Evolutionary conservation across 23 red algal genomes (phyloP).

Genomic region (Gracilaria gracilis): DNA sequence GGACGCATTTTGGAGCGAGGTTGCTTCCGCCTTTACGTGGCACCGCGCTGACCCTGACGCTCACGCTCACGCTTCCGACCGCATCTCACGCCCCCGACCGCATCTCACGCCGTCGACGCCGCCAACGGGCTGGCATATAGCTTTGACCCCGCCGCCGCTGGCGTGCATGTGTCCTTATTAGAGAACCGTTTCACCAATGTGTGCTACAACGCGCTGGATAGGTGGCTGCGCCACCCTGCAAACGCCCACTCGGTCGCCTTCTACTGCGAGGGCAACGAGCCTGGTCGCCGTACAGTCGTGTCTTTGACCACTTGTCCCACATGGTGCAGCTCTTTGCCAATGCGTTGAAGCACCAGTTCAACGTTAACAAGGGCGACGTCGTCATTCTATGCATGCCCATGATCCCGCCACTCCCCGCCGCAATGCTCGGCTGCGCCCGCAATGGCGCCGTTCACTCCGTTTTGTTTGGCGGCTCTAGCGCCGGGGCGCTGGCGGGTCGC

Average conservation of each 20-base stretch:
- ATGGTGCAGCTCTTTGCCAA: constrained; percentile 75
- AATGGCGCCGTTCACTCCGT: constrained; percentile 97
- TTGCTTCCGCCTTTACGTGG: no score
- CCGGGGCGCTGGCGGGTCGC: constrained; percentile 88
- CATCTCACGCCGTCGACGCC: no score
- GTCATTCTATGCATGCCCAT: constrained; percentile 98
- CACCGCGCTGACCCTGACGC: neutral
- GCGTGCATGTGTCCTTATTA: no score
- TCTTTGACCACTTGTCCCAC: constrained; percentile 70
- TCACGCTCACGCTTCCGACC: constrained; percentile 52
- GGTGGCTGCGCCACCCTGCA: constrained; percentile 52
- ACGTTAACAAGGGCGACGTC: constrained; percentile 85
- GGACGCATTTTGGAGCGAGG: no score
- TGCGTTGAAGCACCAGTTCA: constrained; percentile 50
- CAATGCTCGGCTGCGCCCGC: no score
- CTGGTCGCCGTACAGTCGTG: constrained; percentile 28
- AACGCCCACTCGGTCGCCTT: constrained; percentile 70
- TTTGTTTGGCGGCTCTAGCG: constrained; percentile 94
- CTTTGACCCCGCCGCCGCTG: no score
- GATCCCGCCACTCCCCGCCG: constrained; percentile 89
- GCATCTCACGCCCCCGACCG: no score
- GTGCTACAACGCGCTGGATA: constrained; percentile 93
- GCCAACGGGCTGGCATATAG: constrained; percentile 23
- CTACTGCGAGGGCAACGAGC: constrained; percentile 64
- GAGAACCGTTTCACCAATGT: no score